These are phyloP conservation scores for Chlamydomonas schloesseri DNA, from an alignment of 139 green algal species.

Conservation along the genomic window DNA sequence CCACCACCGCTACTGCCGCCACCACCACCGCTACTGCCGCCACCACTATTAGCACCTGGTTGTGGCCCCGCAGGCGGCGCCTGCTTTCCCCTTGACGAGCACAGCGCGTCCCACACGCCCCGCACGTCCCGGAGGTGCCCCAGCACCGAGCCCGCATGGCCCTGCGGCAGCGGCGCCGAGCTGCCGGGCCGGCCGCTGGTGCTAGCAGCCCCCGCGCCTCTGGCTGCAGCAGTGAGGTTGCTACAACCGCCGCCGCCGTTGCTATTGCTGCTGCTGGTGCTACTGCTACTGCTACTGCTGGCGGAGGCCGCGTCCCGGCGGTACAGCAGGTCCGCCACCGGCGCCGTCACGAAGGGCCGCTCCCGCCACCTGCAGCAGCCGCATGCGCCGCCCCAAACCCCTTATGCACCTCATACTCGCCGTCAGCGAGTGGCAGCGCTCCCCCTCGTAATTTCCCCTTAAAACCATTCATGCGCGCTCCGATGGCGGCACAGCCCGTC, in stretches of 20 bases:
- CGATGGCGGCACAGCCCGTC: no score
- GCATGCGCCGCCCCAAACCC: no score
- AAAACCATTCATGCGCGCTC: no score
- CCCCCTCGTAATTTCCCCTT: no score
- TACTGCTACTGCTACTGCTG: not conserved
- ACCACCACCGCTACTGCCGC: not conserved
- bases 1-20: conserved; percentile 2
- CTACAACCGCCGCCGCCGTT: not conserved
- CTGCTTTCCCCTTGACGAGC: no score
- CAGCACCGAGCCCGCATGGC: not conserved
- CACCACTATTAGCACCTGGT: not conserved
- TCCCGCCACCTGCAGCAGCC: conserved; percentile 78
- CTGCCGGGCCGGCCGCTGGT: no score
- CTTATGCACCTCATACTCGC: no score
- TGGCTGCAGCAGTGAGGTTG: no score
- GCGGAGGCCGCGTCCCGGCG: not conserved
- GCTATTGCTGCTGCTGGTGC: not conserved
- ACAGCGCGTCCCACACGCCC: not conserved
- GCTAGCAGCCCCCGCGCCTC: no score
- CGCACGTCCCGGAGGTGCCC: not conserved
- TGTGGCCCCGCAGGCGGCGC: no score
- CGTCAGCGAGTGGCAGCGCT: no score
- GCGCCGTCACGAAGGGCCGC: conserved; percentile 90
- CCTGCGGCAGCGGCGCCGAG: not conserved
- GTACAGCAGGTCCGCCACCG: conserved; percentile 71